Percentiles rank a stretch among this genome's conserved stretches.
Conservation (phyloP, 441 rosid genomes). For the Adansonia madagascariensis region DNA sequence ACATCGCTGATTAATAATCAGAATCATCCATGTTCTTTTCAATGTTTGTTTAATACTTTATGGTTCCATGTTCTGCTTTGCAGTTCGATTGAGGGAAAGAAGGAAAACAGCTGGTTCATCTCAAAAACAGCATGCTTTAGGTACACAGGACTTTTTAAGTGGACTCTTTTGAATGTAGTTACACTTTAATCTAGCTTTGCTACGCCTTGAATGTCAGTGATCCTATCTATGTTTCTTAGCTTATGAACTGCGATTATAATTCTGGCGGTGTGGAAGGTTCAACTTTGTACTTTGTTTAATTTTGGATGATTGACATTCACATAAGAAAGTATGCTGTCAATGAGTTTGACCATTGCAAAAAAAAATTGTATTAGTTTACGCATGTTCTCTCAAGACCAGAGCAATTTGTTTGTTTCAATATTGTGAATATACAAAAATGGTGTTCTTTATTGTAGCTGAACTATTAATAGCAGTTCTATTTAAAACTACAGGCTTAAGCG, state of each 20-base stretch:
- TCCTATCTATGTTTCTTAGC: not conserved
- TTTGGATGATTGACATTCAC: not conserved
- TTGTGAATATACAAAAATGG: not conserved
- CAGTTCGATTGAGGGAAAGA: constrained; percentile 58
- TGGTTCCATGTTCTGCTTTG: not conserved
- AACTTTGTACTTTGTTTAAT: not conserved
- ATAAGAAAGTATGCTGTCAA: not conserved
- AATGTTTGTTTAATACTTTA: not conserved
- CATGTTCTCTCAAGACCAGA: too few species aligned
- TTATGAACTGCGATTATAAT: not conserved
- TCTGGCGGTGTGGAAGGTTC: not conserved
- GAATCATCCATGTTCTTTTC: not conserved
- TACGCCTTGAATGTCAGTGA: not conserved
- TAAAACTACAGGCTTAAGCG: constrained; percentile 46
- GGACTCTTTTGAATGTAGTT: not conserved
- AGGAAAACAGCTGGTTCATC: constrained; percentile 42
- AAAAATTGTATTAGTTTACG: not conserved
- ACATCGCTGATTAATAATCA: not conserved
- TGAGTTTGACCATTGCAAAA: constrained; percentile 1
- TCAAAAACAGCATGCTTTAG: constrained; percentile 43
- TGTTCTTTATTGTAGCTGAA: not conserved
- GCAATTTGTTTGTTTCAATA: not conserved
- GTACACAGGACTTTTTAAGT: constrained; percentile 31
- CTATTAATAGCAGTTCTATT: constrained; percentile 6
- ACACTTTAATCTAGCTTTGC: not conserved